Conservation (phyloP, 2,329 filamentous ascomycete genomes). For the Cordyceps militaris region DNA sequence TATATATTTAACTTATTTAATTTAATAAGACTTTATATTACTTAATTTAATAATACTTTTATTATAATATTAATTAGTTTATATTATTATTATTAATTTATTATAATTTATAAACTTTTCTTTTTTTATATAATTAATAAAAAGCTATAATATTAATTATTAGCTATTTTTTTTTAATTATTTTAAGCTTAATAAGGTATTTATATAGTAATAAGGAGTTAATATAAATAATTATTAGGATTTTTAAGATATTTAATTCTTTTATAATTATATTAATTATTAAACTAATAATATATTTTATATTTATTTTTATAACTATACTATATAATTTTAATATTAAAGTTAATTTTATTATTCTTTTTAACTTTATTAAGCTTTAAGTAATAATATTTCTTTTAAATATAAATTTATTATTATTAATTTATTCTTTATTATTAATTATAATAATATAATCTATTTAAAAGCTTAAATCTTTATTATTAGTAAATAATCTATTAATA, state of each 20-base stretch:
- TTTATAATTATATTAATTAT: not conserved
- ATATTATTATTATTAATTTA: too few relatives aligned
- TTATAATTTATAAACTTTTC: too few relatives aligned
- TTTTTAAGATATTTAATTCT: not conserved
- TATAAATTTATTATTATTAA: not conserved
- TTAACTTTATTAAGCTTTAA: not conserved
- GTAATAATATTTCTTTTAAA: not conserved
- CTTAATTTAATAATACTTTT: too few relatives aligned
- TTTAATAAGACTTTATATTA: too few relatives aligned
- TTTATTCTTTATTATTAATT: not conserved
- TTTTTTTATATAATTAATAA: too few relatives aligned
- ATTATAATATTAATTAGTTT: too few relatives aligned
- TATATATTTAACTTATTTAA: too few relatives aligned
- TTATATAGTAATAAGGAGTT: constrained; percentile 17
- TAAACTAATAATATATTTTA: not conserved
- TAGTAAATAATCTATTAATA: not conserved
- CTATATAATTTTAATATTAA: not conserved
- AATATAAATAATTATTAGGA: too few relatives aligned
- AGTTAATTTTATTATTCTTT: not conserved
- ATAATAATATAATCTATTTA: not conserved
- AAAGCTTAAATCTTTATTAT: not conserved
- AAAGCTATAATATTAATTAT: too few relatives aligned
- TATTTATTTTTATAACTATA: not conserved
- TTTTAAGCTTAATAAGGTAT: too few relatives aligned
- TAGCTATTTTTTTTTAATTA: too few relatives aligned